phyloP scores from a whole-genome alignment of 2,329 filamentous ascomycete species.

The Pseudovirgaria hyperparasitica region DNA sequence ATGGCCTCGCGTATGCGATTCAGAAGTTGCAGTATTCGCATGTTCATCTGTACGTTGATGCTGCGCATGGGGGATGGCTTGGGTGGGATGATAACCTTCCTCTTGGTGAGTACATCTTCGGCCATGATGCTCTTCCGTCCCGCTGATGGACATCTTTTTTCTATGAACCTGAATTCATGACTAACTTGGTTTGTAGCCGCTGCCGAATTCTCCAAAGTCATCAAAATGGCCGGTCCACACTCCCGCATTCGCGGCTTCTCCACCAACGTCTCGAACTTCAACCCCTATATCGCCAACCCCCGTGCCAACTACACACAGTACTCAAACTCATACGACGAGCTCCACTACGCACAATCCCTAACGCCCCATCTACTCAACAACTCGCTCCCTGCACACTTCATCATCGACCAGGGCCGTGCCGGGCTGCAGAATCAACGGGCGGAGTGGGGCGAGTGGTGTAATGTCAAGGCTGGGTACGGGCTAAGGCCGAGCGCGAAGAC shows the following conservation, averaged over 20 bases:
- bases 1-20: too few relatives aligned
- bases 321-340: slow-evolving; percentile 29
- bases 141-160: too few relatives aligned
- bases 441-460: slow-evolving; percentile 32
- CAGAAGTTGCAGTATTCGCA: too few relatives aligned
- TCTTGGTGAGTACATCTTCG: too few relatives aligned
- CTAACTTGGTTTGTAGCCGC: slow-evolving; percentile 17
- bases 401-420: slow-evolving; percentile 34
- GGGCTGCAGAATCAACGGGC: slow-evolving; percentile 23
- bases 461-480: too few relatives aligned
- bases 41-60: too few relatives aligned
- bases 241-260: slow-evolving; percentile 26
- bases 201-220: slow-evolving; percentile 27
- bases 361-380: slow-evolving; percentile 24
- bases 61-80: too few relatives aligned
- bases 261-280: slow-evolving; percentile 35
- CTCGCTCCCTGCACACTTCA: slow-evolving; percentile 31
- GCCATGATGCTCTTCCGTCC: too few relatives aligned
- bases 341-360: slow-evolving; percentile 27
- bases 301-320: slow-evolving; percentile 31
- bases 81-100: too few relatives aligned
- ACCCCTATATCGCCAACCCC: slow-evolving; percentile 26
- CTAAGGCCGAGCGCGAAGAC: too few relatives aligned
- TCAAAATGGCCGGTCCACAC: slow-evolving; percentile 18
- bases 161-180: slow-evolving; percentile 1